Evolutionary conservation across 2,329 filamentous ascomycete species (phyloP).

Genomic region (Bretziella fagacearum): DNA sequence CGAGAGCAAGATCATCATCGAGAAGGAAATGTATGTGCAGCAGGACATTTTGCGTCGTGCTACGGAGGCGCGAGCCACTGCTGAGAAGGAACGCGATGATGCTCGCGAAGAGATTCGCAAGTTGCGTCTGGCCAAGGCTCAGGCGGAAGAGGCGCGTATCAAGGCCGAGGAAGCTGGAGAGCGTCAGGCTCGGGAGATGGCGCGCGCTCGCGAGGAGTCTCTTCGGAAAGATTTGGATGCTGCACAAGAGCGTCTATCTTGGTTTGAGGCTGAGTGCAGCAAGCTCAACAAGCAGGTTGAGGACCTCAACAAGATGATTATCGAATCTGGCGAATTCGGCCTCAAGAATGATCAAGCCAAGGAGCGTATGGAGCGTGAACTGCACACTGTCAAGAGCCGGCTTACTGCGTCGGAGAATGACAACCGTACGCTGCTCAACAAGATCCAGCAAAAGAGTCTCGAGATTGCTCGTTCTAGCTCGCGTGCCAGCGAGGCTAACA

Average conservation of each 20-base stretch:
- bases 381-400: constrained; percentile 79
- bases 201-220: constrained; percentile 62
- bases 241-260: constrained; percentile 57
- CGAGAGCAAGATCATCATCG: constrained; percentile 89
- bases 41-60: constrained; percentile 80
- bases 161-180: constrained; percentile 70
- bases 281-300: constrained; percentile 68
- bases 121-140: constrained; percentile 66
- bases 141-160: constrained; percentile 70
- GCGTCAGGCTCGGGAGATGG: constrained; percentile 57
- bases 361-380: constrained; percentile 76
- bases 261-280: constrained; percentile 63
- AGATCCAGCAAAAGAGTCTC: constrained; percentile 90
- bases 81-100: constrained; percentile 78
- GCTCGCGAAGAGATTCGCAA: constrained; percentile 71
- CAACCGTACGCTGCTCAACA: constrained; percentile 87
- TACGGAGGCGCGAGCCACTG: constrained; percentile 60
- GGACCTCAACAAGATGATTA: constrained; percentile 69
- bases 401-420: constrained; percentile 89
- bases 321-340: constrained; percentile 77
- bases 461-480: constrained; percentile 87
- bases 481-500: constrained; percentile 66
- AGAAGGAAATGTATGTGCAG: constrained; percentile 93
- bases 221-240: constrained; percentile 66
- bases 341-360: constrained; percentile 86